Conservation (phyloP, 768 basidiomycete genomes). For the Neoboletus magnificus region DNA sequence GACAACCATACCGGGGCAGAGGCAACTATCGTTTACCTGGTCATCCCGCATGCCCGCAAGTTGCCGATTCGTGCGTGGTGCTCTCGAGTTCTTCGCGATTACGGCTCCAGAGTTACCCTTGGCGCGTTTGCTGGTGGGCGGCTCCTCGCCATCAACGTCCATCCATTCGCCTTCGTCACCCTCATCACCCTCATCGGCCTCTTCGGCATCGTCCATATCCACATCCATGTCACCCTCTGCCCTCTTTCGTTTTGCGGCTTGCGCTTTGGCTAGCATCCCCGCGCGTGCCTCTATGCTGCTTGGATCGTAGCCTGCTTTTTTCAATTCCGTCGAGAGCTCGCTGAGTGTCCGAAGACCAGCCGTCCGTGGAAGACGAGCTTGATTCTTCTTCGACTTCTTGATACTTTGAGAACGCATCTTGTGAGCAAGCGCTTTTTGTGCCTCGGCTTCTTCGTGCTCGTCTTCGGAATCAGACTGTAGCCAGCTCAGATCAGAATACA, state of each 20-base stretch:
- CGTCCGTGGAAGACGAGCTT: constrained; percentile 71
- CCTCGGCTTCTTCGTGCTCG: constrained; percentile 70
- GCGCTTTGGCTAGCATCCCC: constrained; percentile 70
- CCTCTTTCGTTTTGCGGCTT: constrained; percentile 60
- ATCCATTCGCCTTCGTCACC: constrained; percentile 40
- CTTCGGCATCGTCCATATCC: constrained; percentile 53
- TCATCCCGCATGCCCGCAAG: constrained; percentile 77
- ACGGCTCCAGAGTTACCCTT: constrained; percentile 63
- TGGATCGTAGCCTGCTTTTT: constrained; percentile 88
- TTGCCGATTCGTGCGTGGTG: constrained; percentile 69
- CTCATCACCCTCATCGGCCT: constrained; percentile 37
- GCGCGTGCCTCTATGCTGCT: constrained; percentile 88
- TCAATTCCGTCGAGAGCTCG: constrained; percentile 78
- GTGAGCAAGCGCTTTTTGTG: constrained; percentile 54
- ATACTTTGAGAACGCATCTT: constrained; percentile 70
- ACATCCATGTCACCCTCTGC: constrained; percentile 52
- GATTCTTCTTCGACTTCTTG: constrained; percentile 89
- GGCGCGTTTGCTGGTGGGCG: constrained; percentile 52
- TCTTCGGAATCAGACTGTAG: constrained; percentile 60
- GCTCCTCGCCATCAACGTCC: constrained; percentile 51
- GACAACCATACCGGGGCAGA: neutral
- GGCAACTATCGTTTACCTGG: constrained; percentile 38
- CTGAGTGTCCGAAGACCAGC: constrained; percentile 60
- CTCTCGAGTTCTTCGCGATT: constrained; percentile 46
- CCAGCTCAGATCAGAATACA: neutral